A percentile compares a stretch with the other conserved stretches of the same genome.
These are phyloP conservation scores for Pestalotiopsis sp. DNA, from an alignment of 2,329 filamentous ascomycete species.

Conservation along the genomic window DNA sequence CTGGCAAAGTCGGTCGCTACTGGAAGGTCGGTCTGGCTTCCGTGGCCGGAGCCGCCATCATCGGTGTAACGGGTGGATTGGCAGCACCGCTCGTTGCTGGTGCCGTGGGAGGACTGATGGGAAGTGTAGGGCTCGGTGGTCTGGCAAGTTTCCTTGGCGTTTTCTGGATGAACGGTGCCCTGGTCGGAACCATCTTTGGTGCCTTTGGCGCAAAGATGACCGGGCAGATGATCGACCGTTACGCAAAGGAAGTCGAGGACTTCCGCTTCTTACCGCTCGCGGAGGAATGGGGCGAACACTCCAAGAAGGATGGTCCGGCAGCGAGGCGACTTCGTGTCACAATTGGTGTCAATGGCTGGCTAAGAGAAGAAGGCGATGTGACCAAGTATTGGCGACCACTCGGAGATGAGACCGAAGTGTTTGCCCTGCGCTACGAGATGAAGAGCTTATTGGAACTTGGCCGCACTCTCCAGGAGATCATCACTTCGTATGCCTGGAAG, in stretches of 20 bases:
- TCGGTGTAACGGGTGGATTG: slow-evolving; percentile 91
- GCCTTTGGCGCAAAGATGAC: slow-evolving; percentile 82
- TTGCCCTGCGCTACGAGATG: slow-evolving; percentile 84
- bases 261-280: slow-evolving; percentile 76
- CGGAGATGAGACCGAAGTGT: slow-evolving; percentile 73
- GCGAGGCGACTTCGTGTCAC: slow-evolving; percentile 71
- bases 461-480: slow-evolving; percentile 69
- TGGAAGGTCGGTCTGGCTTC: slow-evolving; percentile 93
- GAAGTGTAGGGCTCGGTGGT: slow-evolving; percentile 80
- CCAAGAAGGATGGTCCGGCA: slow-evolving; percentile 29
- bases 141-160: slow-evolving; percentile 85
- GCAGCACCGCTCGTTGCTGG: slow-evolving; percentile 87
- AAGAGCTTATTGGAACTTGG: slow-evolving; percentile 77
- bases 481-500: slow-evolving; percentile 75
- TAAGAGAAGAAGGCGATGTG: slow-evolving; percentile 74
- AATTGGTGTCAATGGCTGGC: slow-evolving; percentile 87
- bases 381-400: slow-evolving; percentile 79
- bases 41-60: slow-evolving; percentile 83
- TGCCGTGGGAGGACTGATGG: slow-evolving; percentile 82
- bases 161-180: slow-evolving; percentile 81
- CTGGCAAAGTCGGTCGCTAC: slow-evolving; percentile 70
- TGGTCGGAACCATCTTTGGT: slow-evolving; percentile 87
- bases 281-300: slow-evolving; percentile 40
- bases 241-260: slow-evolving; percentile 85
- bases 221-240: slow-evolving; percentile 84